These are phyloP conservation scores for Plasmodium relictum DNA, from an alignment of 169 alveolate genomes.

Conservation along the genomic window DNA sequence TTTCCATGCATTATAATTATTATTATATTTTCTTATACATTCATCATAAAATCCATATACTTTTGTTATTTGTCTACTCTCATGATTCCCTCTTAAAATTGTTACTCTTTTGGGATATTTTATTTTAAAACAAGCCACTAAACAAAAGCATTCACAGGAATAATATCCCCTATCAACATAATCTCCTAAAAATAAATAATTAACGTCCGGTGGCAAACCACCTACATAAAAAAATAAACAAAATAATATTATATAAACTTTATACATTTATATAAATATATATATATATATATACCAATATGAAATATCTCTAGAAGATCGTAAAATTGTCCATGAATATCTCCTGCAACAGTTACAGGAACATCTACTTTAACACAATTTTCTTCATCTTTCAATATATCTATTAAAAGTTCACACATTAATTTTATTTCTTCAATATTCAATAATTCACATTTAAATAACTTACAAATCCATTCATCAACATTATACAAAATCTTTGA, in stretches of 20 bases:
- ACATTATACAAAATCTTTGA: slow-evolving; percentile 32
- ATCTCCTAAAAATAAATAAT: slow-evolving; percentile 98
- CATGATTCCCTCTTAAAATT: slow-evolving; percentile 97
- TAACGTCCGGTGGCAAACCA: slow-evolving; percentile 95
- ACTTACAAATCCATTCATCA: slow-evolving; percentile 70
- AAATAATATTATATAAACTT: not conserved
- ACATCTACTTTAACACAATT: slow-evolving; percentile 91
- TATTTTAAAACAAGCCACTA: slow-evolving; percentile 94
- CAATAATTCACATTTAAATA: slow-evolving; percentile 50
- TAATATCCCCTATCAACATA: slow-evolving; percentile 98
- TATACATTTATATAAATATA: slow-evolving; percentile 14
- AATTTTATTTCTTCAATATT: slow-evolving; percentile 53
- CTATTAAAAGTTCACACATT: slow-evolving; percentile 88
- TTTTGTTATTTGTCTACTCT: slow-evolving; percentile 96
- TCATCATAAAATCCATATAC: slow-evolving; percentile 99
- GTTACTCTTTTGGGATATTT: slow-evolving; percentile 92
- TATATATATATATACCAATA: slow-evolving; percentile 90
- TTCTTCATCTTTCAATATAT: slow-evolving; percentile 88
- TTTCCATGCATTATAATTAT: slow-evolving; percentile 95
- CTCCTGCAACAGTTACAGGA: slow-evolving; percentile 97
- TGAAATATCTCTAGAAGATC: slow-evolving; percentile 96
- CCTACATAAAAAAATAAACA: slow-evolving; percentile 68
- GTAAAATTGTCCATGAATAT: slow-evolving; percentile 98
- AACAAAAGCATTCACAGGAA: slow-evolving; percentile 95
- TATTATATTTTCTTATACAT: slow-evolving; percentile 97